These are phyloP conservation scores for Casuarina glauca DNA, from an alignment of 306 rosid genomes.

Conservation along the genomic window DNA sequence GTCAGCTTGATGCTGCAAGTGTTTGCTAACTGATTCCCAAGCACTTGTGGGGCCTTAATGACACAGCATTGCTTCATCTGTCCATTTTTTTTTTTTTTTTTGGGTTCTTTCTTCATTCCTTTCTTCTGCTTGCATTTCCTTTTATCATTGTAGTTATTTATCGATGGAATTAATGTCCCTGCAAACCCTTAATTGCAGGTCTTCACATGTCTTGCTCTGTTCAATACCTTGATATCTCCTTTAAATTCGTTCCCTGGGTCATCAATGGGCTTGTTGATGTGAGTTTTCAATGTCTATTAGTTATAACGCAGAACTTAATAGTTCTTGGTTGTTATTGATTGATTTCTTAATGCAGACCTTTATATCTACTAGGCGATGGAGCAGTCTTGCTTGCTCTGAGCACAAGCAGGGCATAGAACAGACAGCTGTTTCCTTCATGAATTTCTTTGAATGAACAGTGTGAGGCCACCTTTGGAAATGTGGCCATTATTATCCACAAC, in stretches of 20 bases:
- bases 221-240: slow-evolving; percentile 85
- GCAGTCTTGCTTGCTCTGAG: slow-evolving; percentile 76
- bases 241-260: slow-evolving; percentile 97
- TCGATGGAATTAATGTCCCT: slow-evolving; percentile 31
- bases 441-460: slow-evolving; percentile 36
- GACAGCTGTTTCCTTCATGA: slow-evolving; percentile 35
- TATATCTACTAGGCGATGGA: slow-evolving; percentile 74
- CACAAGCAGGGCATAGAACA: slow-evolving; percentile 40
- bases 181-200: slow-evolving; percentile 60
- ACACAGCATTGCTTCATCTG: slow-evolving; percentile 17
- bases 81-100: slow-evolving; percentile 16
- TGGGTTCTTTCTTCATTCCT: background rate
- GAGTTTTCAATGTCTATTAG: slow-evolving; percentile 36
- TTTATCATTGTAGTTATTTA: background rate
- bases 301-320: slow-evolving; percentile 14
- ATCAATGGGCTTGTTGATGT: slow-evolving; percentile 96
- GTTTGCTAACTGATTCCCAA: slow-evolving; percentile 44
- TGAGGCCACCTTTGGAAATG: slow-evolving; percentile 39
- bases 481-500: slow-evolving; percentile 54
- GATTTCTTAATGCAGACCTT: slow-evolving; percentile 51
- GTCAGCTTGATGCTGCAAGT: slow-evolving; percentile 94
- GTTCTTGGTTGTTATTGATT: background rate
- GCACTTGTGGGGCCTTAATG: slow-evolving; percentile 15
- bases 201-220: slow-evolving; percentile 98
- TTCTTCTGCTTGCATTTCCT: background rate